Percentiles rank a stretch among this genome's conserved stretches.
These are phyloP conservation scores for Helichrysum umbraculigerum DNA, from an alignment of 129 eudicot genomes.

Conservation along the genomic window DNA sequence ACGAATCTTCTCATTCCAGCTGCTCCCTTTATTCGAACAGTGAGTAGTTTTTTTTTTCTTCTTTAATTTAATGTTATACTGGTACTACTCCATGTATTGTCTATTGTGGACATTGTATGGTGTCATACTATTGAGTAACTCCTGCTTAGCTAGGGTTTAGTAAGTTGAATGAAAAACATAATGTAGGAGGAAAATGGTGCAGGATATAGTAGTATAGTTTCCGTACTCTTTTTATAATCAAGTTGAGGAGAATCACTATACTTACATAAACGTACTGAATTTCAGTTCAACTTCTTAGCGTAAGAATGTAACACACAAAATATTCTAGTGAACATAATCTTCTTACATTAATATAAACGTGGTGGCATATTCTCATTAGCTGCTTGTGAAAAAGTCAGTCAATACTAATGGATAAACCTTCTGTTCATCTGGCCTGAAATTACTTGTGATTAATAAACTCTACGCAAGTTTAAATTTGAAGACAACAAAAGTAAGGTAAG, in stretches of 20 bases:
- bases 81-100: not conserved
- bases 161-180: not conserved
- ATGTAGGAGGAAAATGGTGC: not conserved
- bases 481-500: not conserved
- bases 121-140: no score
- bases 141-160: no score
- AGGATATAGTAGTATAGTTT: not conserved
- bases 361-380: not conserved
- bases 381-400: not conserved
- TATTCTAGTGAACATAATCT: not conserved
- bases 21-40: conserved; percentile 56
- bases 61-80: no score
- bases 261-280: not conserved
- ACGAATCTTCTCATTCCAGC: conserved; percentile 54
- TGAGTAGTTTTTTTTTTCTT: conserved; percentile 8
- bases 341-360: not conserved
- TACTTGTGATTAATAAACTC: not conserved
- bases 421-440: not conserved
- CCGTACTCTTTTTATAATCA: no score
- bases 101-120: no score
- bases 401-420: not conserved
- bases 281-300: not conserved
- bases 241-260: no score
- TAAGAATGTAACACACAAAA: no score
- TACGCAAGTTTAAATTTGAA: not conserved